Percentiles rank a stretch among this genome's conserved stretches.
Evolutionary conservation across 305 asterid species (phyloP).

Genomic region (Ilex paraguariensis): DNA sequence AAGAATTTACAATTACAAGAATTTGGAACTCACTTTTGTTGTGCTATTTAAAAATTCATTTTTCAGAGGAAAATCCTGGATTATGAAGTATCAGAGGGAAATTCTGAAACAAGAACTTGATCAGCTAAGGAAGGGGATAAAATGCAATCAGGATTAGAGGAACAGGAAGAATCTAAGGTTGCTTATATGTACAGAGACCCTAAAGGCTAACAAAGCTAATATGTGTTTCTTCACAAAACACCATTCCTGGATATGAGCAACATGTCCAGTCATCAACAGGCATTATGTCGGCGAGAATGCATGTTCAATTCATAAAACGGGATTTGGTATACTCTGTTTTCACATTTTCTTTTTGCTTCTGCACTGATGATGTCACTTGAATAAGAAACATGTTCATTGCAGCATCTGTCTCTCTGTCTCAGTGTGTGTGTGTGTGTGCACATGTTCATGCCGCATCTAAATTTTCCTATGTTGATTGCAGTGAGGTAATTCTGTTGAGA

Average conservation of each 20-base stretch:
- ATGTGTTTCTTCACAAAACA: constrained; percentile 11
- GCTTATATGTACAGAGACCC: constrained; percentile 95
- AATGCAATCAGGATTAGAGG: constrained; percentile 49
- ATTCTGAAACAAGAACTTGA: constrained; percentile 93
- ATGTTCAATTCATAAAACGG: not conserved
- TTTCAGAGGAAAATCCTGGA: constrained; percentile 96
- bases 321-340: no score
- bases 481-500: no score
- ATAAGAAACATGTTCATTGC: no score
- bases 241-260: constrained; percentile 67
- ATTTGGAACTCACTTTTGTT: no score
- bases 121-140: constrained; percentile 61
- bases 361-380: no score
- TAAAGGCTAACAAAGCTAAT: constrained; percentile 90
- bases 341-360: no score
- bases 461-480: no score
- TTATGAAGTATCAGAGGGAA: constrained; percentile 97
- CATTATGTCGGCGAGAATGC: constrained; percentile 66
- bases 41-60: not conserved
- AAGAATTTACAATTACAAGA: not conserved
- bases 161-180: constrained; percentile 97
- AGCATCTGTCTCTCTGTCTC: no score
- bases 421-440: no score
- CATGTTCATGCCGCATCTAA: no score
- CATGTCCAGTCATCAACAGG: constrained; percentile 48